A percentile compares a stretch with the other conserved stretches of the same genome.
Evolutionary conservation across 345 rosid genomes (phyloP).

Genomic region (Hirschfeldia incana): DNA sequence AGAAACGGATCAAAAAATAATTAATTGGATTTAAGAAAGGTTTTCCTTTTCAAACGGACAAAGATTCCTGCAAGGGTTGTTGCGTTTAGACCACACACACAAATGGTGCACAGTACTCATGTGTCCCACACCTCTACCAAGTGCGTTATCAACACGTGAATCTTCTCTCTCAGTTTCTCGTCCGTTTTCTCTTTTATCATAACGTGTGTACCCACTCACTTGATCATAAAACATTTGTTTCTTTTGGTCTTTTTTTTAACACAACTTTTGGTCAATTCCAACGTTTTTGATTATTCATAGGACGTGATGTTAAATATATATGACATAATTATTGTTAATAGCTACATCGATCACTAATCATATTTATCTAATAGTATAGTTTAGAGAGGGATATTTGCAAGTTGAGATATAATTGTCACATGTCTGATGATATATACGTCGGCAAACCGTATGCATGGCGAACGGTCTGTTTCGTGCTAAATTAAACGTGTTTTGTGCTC

Average conservation of each 20-base stretch:
- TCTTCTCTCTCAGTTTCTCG: slow-evolving; percentile 10
- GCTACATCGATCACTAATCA: neutral
- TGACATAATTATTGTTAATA: neutral
- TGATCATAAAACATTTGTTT: neutral
- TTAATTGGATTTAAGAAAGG: neutral
- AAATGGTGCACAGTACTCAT: slow-evolving; percentile 49
- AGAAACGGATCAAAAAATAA: neutral
- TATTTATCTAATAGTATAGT: neutral
- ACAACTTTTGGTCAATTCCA: neutral
- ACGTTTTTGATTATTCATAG: neutral
- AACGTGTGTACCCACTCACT: neutral
- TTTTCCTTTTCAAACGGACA: slow-evolving; percentile 44
- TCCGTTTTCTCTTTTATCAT: neutral
- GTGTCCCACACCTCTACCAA: slow-evolving; percentile 49
- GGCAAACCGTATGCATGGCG: neutral
- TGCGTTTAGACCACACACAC: slow-evolving; percentile 62
- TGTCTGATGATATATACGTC: neutral
- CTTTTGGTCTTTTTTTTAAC: neutral
- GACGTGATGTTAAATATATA: neutral
- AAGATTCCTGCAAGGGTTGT: slow-evolving; percentile 62
- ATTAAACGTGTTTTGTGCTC: neutral
- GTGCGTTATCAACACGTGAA: slow-evolving; percentile 47
- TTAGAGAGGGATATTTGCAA: neutral
- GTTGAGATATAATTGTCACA: neutral
- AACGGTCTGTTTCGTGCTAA: neutral